Conservation (phyloP, 2,329 filamentous ascomycete species). For the Sarocladium kiliense region DNA sequence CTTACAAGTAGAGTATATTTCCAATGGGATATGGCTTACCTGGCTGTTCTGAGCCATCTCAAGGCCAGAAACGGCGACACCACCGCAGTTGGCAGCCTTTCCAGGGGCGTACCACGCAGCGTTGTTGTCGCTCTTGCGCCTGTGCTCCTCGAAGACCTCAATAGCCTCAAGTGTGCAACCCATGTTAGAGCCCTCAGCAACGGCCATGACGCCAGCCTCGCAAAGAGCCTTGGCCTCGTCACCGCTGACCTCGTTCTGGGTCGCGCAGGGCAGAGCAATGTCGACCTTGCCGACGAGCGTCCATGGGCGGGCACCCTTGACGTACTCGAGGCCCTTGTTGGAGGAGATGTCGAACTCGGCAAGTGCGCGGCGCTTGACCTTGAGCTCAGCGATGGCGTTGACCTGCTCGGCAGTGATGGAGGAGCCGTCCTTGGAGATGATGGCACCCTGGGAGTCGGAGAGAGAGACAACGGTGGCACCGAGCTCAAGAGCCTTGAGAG, state of each 20-base stretch:
- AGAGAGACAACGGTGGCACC: constrained; percentile 89
- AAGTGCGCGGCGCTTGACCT: constrained; percentile 80
- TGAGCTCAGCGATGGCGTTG: constrained; percentile 72
- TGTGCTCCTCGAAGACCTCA: constrained; percentile 79
- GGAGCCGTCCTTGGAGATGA: constrained; percentile 67
- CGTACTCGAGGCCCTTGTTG: constrained; percentile 69
- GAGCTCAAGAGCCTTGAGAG: constrained; percentile 93
- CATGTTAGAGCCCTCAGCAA: constrained; percentile 99
- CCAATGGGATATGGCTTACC: constrained; percentile 18
- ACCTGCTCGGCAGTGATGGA: constrained; percentile 78
- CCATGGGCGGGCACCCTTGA: constrained; percentile 87
- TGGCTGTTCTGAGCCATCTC: constrained; percentile 98
- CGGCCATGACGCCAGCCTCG: constrained; percentile 66
- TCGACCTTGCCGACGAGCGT: constrained; percentile 84
- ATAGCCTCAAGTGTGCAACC: constrained; percentile 95
- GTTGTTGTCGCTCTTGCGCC: constrained; percentile 57
- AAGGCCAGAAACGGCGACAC: constrained; percentile 92
- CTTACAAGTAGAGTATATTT: too few relatives aligned
- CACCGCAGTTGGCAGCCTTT: constrained; percentile 96
- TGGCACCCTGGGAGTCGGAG: constrained; percentile 82
- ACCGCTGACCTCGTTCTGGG: constrained; percentile 93
- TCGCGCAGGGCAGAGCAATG: constrained; percentile 86
- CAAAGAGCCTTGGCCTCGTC: constrained; percentile 85
- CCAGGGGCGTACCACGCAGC: constrained; percentile 95
- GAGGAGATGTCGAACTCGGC: constrained; percentile 61